Evolutionary conservation across 306 rosid genomes (phyloP), one percentile per base, ranked within the genome.

Genomic region (Corylus heterophylla): DNA sequence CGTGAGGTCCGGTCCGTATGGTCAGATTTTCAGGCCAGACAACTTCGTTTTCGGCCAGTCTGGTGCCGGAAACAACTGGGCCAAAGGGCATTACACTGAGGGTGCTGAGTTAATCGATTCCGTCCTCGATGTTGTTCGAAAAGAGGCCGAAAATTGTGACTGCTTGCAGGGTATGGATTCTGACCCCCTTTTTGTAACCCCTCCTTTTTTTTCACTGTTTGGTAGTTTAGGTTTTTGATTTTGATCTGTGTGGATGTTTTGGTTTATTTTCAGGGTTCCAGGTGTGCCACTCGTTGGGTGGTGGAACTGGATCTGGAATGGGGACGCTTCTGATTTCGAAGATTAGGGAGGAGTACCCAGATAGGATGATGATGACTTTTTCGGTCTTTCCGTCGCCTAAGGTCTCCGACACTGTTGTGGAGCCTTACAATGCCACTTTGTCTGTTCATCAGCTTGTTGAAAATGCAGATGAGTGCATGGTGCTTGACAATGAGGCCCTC

Each of bases 301-400:
- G 88, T 29, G 88, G 88, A 16, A 85, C 87, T 37, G 88, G 88
- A 45, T 85, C 88, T 74, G 88, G 88, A 17, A 85, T 85, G 88
- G 88, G 88, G 66, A 85, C 88, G 2, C 88, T 85, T 52, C 55
- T 85, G 68, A 85, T 85, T n/a, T 85, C 88, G 0, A 85, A 85
- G 81, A 81, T 85, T 25, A 85, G 88, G 82, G 88, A 85, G 45
- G 88, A 85, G 71, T 85, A 85, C 12, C 88, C 88, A 0, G 88
- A 85, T 62, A 79, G 88, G 54, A 85, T 85, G 88, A 73, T 85
- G 88, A 71, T 85, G 85, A 85, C 88, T 0, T 85, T 85, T 85
- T 85, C 88, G 4, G 88, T 85, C 42, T 85, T 84, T 58, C 88
- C 88, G 1, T 85, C 88, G 10, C 88, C 88, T 9, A 85, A 85